Percentiles rank a stretch among this genome's conserved stretches.
These are phyloP conservation scores for Rhinocladiella mackenziei DNA, from an alignment of 2,329 filamentous ascomycete species.

Conservation along the genomic window DNA sequence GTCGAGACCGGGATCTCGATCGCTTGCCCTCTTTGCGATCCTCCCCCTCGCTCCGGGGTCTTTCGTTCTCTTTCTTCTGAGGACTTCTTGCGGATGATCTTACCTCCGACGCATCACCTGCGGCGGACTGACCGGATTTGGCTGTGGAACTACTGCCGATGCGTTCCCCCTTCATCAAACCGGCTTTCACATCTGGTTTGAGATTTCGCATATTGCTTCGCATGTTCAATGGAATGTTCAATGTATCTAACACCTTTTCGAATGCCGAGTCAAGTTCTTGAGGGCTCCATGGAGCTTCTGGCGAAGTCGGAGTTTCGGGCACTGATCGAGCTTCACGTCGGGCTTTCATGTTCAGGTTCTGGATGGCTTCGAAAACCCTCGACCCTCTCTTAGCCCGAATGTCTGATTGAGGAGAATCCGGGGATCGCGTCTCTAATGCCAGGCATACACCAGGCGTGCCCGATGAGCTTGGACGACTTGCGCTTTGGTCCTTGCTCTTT, in stretches of 20 bases:
- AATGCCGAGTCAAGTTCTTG: slow-evolving; percentile 30
- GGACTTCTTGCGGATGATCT: slow-evolving; percentile 29
- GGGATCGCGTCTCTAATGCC: slow-evolving; percentile 7
- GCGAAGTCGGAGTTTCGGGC: slow-evolving; percentile 1
- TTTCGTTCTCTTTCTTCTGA: slow-evolving; percentile 42
- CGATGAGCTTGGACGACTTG: slow-evolving; percentile 18
- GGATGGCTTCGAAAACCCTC: slow-evolving; percentile 27
- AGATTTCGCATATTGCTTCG: slow-evolving; percentile 91
- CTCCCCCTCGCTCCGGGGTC: slow-evolving; percentile 39
- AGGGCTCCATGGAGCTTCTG: slow-evolving; percentile 19
- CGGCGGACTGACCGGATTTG: slow-evolving; percentile 48
- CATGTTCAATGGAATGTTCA: slow-evolving; percentile 92
- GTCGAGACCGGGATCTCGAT: slow-evolving; percentile 45
- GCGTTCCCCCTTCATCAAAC: slow-evolving; percentile 89
- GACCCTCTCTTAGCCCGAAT: slow-evolving; percentile 26
- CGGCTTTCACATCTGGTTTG: slow-evolving; percentile 85
- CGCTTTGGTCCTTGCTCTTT: slow-evolving; percentile 20
- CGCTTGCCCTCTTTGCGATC: slow-evolving; percentile 43
- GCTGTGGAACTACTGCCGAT: slow-evolving; percentile 56
- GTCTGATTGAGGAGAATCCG: slow-evolving; percentile 17
- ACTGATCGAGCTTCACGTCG: slow-evolving; percentile 7
- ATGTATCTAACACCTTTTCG: slow-evolving; percentile 61
- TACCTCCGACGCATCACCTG: slow-evolving; percentile 38
- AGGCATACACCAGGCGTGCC: slow-evolving; percentile 5
- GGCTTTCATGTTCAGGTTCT: slow-evolving; percentile 26